These are phyloP conservation scores for Lipomyces mesembrius DNA, from an alignment of 805 yeast species.

Conservation along the genomic window DNA sequence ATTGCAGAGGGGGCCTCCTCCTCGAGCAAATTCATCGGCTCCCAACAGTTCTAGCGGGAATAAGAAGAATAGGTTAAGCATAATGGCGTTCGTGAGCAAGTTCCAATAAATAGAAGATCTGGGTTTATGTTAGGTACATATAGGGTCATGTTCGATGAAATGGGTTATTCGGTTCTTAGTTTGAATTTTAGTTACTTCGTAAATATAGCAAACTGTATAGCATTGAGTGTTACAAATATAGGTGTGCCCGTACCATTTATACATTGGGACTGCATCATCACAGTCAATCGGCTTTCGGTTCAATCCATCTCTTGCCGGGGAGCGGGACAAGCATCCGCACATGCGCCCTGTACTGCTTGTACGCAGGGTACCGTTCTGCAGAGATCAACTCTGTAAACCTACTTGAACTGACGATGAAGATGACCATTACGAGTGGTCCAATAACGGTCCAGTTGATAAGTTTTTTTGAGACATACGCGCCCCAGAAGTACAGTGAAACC, in stretches of 20 bases:
- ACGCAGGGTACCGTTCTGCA: conserved; percentile 21
- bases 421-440: conserved; percentile 14
- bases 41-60: not conserved
- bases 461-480: conserved; percentile 11
- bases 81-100: not conserved
- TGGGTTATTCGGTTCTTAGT: not conserved
- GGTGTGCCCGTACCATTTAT: not conserved
- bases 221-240: not conserved
- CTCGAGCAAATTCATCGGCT: not conserved
- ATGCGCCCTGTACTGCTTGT: conserved; percentile 8
- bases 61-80: conserved; percentile 3
- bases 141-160: not conserved
- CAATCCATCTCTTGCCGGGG: conserved; percentile 10
- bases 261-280: conserved; percentile 2
- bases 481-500: conserved; percentile 22
- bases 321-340: conserved; percentile 22
- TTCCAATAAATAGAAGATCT: not conserved
- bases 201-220: not conserved
- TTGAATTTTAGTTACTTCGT: not conserved
- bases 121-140: not conserved
- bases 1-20: not conserved
- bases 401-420: conserved; percentile 12
- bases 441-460: conserved; percentile 26
- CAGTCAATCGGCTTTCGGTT: not conserved
- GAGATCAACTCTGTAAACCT: conserved; percentile 25